Conservation (phyloP, 306 rosid genomes). For the Luffa acutangula region DNA sequence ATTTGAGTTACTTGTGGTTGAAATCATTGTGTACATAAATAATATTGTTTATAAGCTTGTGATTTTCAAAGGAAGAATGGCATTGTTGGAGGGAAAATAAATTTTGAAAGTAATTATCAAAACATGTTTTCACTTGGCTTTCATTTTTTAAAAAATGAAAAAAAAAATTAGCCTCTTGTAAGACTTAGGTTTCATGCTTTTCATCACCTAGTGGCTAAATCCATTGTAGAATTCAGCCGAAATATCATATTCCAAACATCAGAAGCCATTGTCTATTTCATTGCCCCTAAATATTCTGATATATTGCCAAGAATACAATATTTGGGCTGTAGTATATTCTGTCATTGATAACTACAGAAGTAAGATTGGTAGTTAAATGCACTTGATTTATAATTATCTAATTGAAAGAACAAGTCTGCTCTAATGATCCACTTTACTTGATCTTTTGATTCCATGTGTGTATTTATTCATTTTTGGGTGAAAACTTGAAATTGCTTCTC, state of each 20-base stretch:
- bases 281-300: background rate
- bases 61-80: background rate
- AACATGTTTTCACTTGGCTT: background rate
- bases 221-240: background rate
- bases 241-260: background rate
- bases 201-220: background rate
- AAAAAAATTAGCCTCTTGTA: background rate
- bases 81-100: background rate
- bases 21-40: background rate
- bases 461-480: slow-evolving; percentile 6
- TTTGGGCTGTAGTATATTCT: background rate
- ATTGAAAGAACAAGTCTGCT: background rate
- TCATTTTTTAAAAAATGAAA: background rate
- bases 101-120: background rate
- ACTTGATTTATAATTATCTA: background rate
- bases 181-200: background rate
- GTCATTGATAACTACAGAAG: background rate
- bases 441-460: background rate
- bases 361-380: background rate
- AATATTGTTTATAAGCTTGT: background rate
- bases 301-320: background rate
- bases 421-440: background rate
- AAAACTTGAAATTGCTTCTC: slow-evolving; percentile 15
- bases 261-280: background rate
- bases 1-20: background rate